phyloP scores from a whole-genome alignment of 805 yeast species.

The Starmerella stigmatis region DNA sequence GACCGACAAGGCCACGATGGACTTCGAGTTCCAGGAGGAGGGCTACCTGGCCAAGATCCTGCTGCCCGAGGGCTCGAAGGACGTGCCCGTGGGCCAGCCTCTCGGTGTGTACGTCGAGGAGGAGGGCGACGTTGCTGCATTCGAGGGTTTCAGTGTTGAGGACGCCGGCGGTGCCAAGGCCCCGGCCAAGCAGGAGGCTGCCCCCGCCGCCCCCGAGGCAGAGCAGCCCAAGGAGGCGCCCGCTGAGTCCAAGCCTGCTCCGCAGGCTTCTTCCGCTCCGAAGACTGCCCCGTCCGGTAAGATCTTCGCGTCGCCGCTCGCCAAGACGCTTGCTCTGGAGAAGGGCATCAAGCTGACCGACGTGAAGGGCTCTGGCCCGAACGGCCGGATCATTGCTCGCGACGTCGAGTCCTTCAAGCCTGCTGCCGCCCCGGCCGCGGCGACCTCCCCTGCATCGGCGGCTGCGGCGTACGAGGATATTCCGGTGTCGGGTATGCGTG shows the following conservation, averaged over 20 bases:
- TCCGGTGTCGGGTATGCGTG: constrained; percentile 86
- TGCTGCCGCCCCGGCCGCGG: constrained; percentile 29
- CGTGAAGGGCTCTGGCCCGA: constrained; percentile 87
- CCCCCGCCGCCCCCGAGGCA: constrained; percentile 2
- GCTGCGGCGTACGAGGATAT: constrained; percentile 63
- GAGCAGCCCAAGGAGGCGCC: constrained; percentile 26
- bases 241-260: constrained; percentile 15
- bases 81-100: constrained; percentile 88
- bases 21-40: constrained; percentile 95
- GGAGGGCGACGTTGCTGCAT: constrained; percentile 72
- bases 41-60: constrained; percentile 76
- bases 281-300: constrained; percentile 39
- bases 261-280: constrained; percentile 8
- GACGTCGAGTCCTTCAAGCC: constrained; percentile 72
- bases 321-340: constrained; percentile 86
- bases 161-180: constrained; percentile 52
- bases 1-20: constrained; percentile 97
- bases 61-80: constrained; percentile 58
- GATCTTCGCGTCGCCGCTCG: constrained; percentile 88
- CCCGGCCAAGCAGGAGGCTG: constrained; percentile 26
- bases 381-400: constrained; percentile 83
- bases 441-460: constrained; percentile 37
- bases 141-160: constrained; percentile 64
- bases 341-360: constrained; percentile 78
- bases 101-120: constrained; percentile 95